Percentiles rank a stretch among this genome's conserved stretches.
Conservation (phyloP, 768 basidiomycete genomes). For the Trametes cubensis region DNA sequence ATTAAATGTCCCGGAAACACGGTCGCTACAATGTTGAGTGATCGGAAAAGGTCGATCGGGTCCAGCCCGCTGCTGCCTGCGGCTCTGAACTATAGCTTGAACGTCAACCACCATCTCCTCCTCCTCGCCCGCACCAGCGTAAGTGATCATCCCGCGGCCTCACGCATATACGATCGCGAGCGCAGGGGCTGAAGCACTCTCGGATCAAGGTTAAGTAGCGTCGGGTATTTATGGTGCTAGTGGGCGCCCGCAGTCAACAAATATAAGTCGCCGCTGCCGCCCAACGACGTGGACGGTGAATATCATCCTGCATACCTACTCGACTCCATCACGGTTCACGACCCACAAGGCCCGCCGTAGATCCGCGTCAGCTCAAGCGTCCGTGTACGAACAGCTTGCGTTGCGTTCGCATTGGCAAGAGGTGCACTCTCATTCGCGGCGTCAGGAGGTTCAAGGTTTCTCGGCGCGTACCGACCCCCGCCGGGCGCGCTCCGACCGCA, state of each 20-base stretch:
- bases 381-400: slow-evolving; percentile 2
- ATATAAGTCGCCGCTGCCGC: slow-evolving; percentile 15
- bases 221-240: slow-evolving; percentile 3
- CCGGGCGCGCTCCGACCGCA: slow-evolving; percentile 9
- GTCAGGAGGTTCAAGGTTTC: slow-evolving; percentile 4
- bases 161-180: background rate
- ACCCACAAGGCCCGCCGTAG: background rate
- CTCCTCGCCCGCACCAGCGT: background rate
- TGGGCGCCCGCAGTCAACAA: slow-evolving; percentile 3
- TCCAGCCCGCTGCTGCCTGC: background rate
- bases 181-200: background rate
- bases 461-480: background rate
- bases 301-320: background rate
- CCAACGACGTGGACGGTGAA: slow-evolving; percentile 6
- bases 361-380: background rate
- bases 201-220: slow-evolving; percentile 2
- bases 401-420: no score
- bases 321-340: slow-evolving; percentile 1
- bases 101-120: slow-evolving; percentile 10
- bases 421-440: background rate
- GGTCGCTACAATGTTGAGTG: background rate
- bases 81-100: background rate
- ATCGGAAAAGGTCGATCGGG: slow-evolving; percentile 6
- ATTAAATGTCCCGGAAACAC: slow-evolving; percentile 3
- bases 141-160: background rate